Evolutionary conservation across 352 stramenopile species (phyloP).

Genomic region (Globisporangium nagaii): DNA sequence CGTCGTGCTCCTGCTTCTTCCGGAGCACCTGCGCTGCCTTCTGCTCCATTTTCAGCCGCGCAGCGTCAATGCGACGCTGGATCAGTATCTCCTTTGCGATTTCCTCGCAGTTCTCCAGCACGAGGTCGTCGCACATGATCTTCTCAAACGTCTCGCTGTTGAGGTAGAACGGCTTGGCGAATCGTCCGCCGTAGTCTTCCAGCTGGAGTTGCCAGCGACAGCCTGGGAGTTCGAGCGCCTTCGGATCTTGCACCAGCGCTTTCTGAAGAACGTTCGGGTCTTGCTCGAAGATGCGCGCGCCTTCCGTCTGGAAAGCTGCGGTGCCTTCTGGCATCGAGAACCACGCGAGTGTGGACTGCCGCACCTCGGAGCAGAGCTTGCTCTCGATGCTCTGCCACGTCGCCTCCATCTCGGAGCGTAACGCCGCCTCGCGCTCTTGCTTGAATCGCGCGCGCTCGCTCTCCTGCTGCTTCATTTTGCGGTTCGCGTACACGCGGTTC

Average conservation of each 20-base stretch:
- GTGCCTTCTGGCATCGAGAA: slow-evolving; percentile 25
- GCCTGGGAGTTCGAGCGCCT: slow-evolving; percentile 19
- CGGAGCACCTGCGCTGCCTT: slow-evolving; percentile 22
- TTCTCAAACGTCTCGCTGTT: slow-evolving; percentile 62
- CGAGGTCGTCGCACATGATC: slow-evolving; percentile 59
- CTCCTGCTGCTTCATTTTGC: slow-evolving; percentile 48
- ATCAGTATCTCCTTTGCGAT: slow-evolving; percentile 63
- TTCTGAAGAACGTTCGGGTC: slow-evolving; percentile 41
- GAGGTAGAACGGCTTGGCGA: slow-evolving; percentile 65
- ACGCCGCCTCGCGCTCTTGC: slow-evolving; percentile 14
- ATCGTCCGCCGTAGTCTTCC: slow-evolving; percentile 40
- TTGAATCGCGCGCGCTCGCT: slow-evolving; percentile 47
- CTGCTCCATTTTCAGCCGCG: slow-evolving; percentile 17
- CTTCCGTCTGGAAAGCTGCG: slow-evolving; percentile 26
- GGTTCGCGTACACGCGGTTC: slow-evolving; percentile 27
- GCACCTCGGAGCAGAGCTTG: slow-evolving; percentile 40
- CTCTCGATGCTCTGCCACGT: slow-evolving; percentile 41
- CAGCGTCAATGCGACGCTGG: slow-evolving; percentile 40
- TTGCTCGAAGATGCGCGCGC: slow-evolving; percentile 47
- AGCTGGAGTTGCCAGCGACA: slow-evolving; percentile 61
- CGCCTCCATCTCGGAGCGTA: slow-evolving; percentile 21
- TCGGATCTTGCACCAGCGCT: slow-evolving; percentile 31
- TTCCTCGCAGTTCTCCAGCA: slow-evolving; percentile 54
- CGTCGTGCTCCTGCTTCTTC: slow-evolving; percentile 25
- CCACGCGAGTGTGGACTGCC: slow-evolving; percentile 35